These are phyloP conservation scores for Chytriomyces confervae DNA, from an alignment of 192 early-diverging fungal species.

Conservation along the genomic window DNA sequence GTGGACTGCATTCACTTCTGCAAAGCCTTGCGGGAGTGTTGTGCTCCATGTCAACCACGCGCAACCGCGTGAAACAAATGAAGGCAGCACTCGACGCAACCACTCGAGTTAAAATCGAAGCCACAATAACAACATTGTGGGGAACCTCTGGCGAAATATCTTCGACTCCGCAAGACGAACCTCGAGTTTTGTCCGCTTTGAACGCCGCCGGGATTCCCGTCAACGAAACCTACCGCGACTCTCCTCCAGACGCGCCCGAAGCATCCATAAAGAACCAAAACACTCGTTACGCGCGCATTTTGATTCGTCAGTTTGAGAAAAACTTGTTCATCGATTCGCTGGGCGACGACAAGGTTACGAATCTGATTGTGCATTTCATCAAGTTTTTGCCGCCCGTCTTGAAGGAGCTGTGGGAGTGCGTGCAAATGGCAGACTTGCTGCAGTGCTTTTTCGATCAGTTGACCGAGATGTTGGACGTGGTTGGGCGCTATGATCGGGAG, in stretches of 20 bases:
- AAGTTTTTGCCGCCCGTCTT: constrained; percentile 39
- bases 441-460: constrained; percentile 38
- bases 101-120: not conserved
- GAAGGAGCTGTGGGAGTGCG: constrained; percentile 40
- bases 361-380: constrained; percentile 36
- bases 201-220: constrained; percentile 7
- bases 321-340: constrained; percentile 41
- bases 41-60: constrained; percentile 32
- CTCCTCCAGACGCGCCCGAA: not conserved
- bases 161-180: not conserved
- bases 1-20: constrained; percentile 43
- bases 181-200: not conserved
- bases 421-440: constrained; percentile 32
- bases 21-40: constrained; percentile 42
- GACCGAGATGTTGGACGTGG: constrained; percentile 25
- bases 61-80: not conserved
- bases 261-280: not conserved
- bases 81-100: not conserved
- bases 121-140: constrained; percentile 15
- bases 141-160: not conserved
- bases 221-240: constrained; percentile 16
- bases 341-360: constrained; percentile 36
- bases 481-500: constrained; percentile 34
- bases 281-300: constrained; percentile 37
- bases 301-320: constrained; percentile 45